Evolutionary conservation across 2,329 filamentous ascomycete genomes (phyloP).

Genomic region (Fusarium buharicum): DNA sequence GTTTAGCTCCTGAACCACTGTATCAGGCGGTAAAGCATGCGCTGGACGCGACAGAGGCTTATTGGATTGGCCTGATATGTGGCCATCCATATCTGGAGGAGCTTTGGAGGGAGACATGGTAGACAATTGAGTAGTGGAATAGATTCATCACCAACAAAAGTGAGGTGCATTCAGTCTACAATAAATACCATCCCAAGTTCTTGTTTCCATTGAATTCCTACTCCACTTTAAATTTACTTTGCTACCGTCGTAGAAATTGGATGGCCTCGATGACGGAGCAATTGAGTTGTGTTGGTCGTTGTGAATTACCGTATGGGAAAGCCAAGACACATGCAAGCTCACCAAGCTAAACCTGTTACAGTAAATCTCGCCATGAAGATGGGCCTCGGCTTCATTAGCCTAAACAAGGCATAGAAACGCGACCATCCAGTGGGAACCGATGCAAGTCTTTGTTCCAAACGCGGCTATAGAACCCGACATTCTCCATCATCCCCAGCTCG

Average conservation of each 20-base stretch:
- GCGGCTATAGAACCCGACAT: too few relatives aligned
- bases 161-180: not conserved
- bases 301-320: not conserved
- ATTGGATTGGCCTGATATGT: conserved; percentile 57
- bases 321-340: not conserved
- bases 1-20: conserved; percentile 64
- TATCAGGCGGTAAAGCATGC: conserved; percentile 66
- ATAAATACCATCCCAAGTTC: not conserved
- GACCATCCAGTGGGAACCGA: not conserved
- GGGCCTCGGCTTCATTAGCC: not conserved
- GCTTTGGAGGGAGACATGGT: conserved; percentile 9
- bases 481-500: too few relatives aligned
- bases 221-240: not conserved
- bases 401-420: not conserved
- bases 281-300: not conserved
- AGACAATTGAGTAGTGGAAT: not conserved
- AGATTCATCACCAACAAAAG: not conserved
- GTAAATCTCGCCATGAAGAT: not conserved
- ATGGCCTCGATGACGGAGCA: not conserved
- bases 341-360: not conserved
- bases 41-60: conserved; percentile 68
- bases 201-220: not conserved
- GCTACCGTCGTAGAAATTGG: not conserved
- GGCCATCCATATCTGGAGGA: conserved; percentile 10
- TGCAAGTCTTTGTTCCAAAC: too few relatives aligned